Evolutionary conservation across 192 early-diverging fungal species (phyloP).

Genomic region (Backusella macrospora): DNA sequence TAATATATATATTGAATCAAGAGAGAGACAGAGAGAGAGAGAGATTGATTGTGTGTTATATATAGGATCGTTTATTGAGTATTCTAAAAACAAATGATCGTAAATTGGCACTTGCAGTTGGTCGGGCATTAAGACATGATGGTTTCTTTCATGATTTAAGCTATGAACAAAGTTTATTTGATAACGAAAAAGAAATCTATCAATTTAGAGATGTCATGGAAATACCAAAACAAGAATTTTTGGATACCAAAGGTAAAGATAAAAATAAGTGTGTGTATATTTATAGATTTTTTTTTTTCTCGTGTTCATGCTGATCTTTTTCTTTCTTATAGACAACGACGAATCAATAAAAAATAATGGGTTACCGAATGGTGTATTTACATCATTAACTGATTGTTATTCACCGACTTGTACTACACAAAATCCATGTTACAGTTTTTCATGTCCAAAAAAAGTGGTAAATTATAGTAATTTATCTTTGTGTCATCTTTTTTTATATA

Average conservation of each 20-base stretch:
- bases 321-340: background rate
- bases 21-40: background rate
- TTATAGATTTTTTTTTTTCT: no score
- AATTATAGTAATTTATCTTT: background rate
- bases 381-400: constrained; percentile 89
- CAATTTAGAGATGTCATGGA: constrained; percentile 59
- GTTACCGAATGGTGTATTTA: constrained; percentile 85
- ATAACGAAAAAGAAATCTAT: constrained; percentile 81
- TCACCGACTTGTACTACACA: constrained; percentile 87
- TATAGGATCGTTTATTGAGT: constrained; percentile 57
- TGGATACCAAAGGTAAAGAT: background rate
- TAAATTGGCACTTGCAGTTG: constrained; percentile 84
- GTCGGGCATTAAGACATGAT: constrained; percentile 87
- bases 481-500: background rate
- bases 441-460: constrained; percentile 79
- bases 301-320: no score
- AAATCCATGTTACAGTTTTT: constrained; percentile 87
- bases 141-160: constrained; percentile 90
- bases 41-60: background rate
- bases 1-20: constrained; percentile 39
- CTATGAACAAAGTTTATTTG: constrained; percentile 81
- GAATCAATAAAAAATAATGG: background rate
- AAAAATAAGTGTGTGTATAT: no score
- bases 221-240: background rate
- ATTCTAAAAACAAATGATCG: constrained; percentile 84